phyloP scores from a whole-genome alignment of 805 yeast species.

The Ascoidea rubescens region DNA sequence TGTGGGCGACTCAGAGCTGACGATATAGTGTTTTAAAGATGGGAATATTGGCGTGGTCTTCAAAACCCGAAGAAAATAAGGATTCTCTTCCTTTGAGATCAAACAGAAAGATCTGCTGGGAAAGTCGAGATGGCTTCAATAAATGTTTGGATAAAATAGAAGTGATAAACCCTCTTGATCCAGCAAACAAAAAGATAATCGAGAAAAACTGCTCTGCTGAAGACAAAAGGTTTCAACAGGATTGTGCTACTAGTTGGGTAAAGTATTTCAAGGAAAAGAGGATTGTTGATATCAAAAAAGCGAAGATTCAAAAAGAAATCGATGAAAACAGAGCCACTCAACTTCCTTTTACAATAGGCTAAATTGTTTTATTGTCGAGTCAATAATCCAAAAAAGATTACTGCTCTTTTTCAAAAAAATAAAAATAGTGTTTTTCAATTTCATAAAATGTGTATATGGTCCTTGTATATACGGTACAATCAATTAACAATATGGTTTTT shows the following conservation, averaged over 20 bases:
- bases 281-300: slow-evolving; percentile 59
- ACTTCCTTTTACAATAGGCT: slow-evolving; percentile 1
- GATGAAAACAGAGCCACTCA: slow-evolving; percentile 47
- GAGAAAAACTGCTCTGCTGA: slow-evolving; percentile 41
- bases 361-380: slow-evolving; percentile 5
- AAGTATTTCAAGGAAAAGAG: slow-evolving; percentile 85
- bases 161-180: slow-evolving; percentile 58
- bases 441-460: no score
- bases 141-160: slow-evolving; percentile 56
- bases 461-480: no score
- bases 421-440: no score
- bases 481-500: neutral
- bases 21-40: no score
- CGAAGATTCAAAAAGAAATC: slow-evolving; percentile 51
- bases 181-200: slow-evolving; percentile 27
- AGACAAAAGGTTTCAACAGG: slow-evolving; percentile 46
- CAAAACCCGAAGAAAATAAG: slow-evolving; percentile 15
- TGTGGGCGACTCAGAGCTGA: no score
- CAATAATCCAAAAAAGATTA: slow-evolving; percentile 11
- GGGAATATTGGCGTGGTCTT: slow-evolving; percentile 6
- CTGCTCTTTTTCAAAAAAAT: slow-evolving; percentile 4
- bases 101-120: slow-evolving; percentile 79
- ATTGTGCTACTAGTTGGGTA: slow-evolving; percentile 82
- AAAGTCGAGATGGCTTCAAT: slow-evolving; percentile 66
- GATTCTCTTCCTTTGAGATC: slow-evolving; percentile 42